phyloP scores from a whole-genome alignment of 2,329 filamentous ascomycete genomes.

The Cytospora leucostoma region DNA sequence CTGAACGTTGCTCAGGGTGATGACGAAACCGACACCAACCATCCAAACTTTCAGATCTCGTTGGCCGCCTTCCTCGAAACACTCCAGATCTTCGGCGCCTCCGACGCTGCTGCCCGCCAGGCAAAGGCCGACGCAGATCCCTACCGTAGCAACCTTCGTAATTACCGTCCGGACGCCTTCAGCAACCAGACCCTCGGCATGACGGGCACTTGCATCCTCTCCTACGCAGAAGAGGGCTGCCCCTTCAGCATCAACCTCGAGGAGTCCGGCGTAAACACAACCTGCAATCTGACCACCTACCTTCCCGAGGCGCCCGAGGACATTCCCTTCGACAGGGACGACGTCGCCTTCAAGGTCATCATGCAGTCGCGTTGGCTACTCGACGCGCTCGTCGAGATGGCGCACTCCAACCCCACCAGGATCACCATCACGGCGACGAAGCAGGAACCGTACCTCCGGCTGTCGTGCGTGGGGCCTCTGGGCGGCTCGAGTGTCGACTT shows the following conservation, averaged over 20 bases:
- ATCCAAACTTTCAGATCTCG: constrained; percentile 82
- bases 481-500: constrained; percentile 68
- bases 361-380: constrained; percentile 77
- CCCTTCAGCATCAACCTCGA: constrained; percentile 84
- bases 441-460: constrained; percentile 69
- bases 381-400: constrained; percentile 70
- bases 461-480: constrained; percentile 65
- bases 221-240: constrained; percentile 73
- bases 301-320: constrained; percentile 72
- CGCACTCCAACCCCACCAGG: constrained; percentile 69
- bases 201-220: constrained; percentile 80
- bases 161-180: constrained; percentile 73
- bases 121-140: constrained; percentile 61
- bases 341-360: constrained; percentile 87
- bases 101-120: constrained; percentile 63
- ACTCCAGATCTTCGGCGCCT: constrained; percentile 90
- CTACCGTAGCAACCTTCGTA: constrained; percentile 62
- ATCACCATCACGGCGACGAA: constrained; percentile 69
- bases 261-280: constrained; percentile 84
- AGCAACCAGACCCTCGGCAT: constrained; percentile 80
- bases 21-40: constrained; percentile 44
- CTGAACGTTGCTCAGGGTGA: constrained; percentile 56
- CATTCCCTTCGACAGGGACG: constrained; percentile 84
- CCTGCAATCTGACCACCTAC: constrained; percentile 88
- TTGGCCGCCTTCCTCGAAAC: constrained; percentile 87